Percentiles rank a stretch among this genome's conserved stretches.
These are phyloP conservation scores for Ganoderma resinaceum DNA, from an alignment of 1,284 basidiomycete species.

Conservation along the genomic window DNA sequence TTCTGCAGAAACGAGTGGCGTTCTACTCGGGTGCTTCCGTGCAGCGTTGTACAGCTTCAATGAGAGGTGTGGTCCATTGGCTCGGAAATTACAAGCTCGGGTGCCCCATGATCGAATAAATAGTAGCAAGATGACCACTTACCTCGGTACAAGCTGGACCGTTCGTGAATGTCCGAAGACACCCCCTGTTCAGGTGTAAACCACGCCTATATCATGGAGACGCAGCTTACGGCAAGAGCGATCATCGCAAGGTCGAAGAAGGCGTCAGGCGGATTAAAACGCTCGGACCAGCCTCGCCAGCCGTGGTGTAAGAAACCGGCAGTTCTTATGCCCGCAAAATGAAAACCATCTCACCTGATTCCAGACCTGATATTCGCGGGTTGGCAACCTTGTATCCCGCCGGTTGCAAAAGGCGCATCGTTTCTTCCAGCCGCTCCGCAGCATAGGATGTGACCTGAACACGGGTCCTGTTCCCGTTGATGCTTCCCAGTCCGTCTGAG, in stretches of 20 bases:
- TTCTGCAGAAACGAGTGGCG: neutral
- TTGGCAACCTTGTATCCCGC: neutral
- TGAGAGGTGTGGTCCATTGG: neutral
- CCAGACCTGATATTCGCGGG: neutral
- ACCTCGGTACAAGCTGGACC: slow-evolving; percentile 1
- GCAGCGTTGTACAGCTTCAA: neutral
- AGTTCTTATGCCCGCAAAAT: slow-evolving; percentile 3
- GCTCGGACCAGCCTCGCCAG: neutral
- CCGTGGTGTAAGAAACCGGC: neutral
- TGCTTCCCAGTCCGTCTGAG: neutral
- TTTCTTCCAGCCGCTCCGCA: slow-evolving; percentile 6
- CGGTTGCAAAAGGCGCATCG: neutral
- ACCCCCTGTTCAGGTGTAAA: neutral
- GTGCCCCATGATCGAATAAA: neutral
- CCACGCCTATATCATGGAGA: neutral
- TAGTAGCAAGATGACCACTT: neutral
- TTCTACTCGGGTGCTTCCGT: neutral
- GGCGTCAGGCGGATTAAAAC: neutral
- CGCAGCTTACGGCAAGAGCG: slow-evolving; percentile 1
- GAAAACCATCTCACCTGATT: slow-evolving; percentile 20
- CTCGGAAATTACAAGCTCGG: slow-evolving; percentile 19
- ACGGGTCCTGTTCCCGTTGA: neutral
- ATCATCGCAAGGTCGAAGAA: slow-evolving; percentile 8
- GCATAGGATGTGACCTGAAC: slow-evolving; percentile 1
- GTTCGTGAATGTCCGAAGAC: neutral